Evolutionary conservation across 2,329 filamentous ascomycete species (phyloP).

Genomic region (Ustilaginoidea virens): DNA sequence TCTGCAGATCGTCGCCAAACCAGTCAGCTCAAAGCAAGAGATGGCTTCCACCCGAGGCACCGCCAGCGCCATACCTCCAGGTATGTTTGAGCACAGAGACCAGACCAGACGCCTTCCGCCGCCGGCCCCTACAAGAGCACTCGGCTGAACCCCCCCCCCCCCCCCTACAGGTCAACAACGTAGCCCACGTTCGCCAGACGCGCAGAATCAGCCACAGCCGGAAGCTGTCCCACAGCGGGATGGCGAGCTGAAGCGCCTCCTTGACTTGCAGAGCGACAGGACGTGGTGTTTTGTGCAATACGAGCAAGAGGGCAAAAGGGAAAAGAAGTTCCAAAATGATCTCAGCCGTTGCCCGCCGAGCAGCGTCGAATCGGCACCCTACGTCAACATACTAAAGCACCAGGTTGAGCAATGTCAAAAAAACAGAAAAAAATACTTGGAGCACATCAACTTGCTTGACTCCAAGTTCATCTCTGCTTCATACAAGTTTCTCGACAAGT

Average conservation of each 20-base stretch:
- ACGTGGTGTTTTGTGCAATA: conserved; percentile 8
- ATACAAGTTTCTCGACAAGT: conserved; percentile 1
- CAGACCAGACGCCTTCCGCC: too few relatives aligned
- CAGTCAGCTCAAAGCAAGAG: too few relatives aligned
- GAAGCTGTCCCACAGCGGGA: not conserved
- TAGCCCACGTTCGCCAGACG: conserved; percentile 2
- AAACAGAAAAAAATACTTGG: conserved; percentile 4
- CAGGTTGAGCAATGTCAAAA: conserved; percentile 7
- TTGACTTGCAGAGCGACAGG: conserved; percentile 11
- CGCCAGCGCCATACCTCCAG: too few relatives aligned
- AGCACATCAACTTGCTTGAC: conserved; percentile 4
- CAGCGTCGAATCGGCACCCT: conserved; percentile 10
- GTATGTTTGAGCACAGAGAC: too few relatives aligned
- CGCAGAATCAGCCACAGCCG: conserved; percentile 1
- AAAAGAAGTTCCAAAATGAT: conserved; percentile 7
- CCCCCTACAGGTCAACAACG: too few relatives aligned
- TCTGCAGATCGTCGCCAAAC: too few relatives aligned
- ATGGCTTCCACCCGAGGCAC: too few relatives aligned
- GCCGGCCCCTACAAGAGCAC: too few relatives aligned
- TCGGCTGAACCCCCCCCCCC: too few relatives aligned
- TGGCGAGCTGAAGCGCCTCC: conserved; percentile 5
- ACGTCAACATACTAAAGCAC: conserved; percentile 7
- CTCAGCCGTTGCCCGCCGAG: conserved; percentile 6
- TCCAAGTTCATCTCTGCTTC: conserved; percentile 1
- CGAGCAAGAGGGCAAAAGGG: conserved; percentile 7